phyloP scores from a whole-genome alignment of 768 basidiomycete genomes.

The Leccinellum luteum region DNA sequence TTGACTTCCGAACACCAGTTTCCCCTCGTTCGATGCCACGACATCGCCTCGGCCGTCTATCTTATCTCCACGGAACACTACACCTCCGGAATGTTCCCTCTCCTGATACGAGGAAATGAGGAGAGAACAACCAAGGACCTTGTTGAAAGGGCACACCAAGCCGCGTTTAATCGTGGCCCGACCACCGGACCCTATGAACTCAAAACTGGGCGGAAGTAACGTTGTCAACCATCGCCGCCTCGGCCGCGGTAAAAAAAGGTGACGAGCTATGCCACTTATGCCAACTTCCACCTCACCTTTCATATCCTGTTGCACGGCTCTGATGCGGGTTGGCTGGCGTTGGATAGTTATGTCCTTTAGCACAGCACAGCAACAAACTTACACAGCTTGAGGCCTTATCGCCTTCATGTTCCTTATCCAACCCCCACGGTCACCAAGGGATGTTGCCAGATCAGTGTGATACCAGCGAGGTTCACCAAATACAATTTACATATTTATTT shows the following conservation, averaged over 20 bases:
- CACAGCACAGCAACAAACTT: background rate
- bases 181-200: background rate
- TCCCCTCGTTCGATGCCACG: background rate
- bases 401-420: conserved; percentile 2
- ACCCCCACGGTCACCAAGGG: conserved; percentile 6
- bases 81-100: background rate
- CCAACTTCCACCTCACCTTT: too few relatives aligned
- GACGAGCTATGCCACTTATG: background rate
- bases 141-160: background rate
- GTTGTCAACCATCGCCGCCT: background rate
- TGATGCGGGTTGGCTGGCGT: background rate
- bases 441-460: background rate
- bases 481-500: conserved; percentile 11
- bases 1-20: background rate
- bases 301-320: conserved; percentile 13
- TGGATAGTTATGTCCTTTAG: background rate
- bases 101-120: background rate
- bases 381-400: background rate
- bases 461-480: background rate
- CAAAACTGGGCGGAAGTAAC: background rate
- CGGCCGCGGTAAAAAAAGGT: conserved; percentile 7
- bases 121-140: too few relatives aligned
- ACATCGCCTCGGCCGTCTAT: background rate
- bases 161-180: background rate
- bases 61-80: conserved; percentile 7